These are phyloP conservation scores for Salvia rosmarinus DNA, from an alignment of 257 asterid genomes.

Conservation along the genomic window DNA sequence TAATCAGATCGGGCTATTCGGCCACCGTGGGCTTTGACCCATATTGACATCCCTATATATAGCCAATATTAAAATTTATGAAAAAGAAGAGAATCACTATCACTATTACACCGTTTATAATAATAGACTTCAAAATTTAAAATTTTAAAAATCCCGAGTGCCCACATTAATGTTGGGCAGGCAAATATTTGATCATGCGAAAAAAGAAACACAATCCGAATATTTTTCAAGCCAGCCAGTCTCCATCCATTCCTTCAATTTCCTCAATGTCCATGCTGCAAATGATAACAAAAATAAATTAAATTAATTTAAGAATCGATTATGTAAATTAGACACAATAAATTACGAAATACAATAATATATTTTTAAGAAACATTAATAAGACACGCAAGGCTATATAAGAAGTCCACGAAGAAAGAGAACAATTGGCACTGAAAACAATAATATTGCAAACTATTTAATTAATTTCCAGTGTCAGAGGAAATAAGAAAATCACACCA, in stretches of 20 bases:
- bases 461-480: not conserved
- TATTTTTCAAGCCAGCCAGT: slow-evolving; percentile 74
- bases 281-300: no score
- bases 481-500: not conserved
- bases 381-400: not conserved
- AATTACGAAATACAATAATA: not conserved
- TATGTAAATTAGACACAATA: not conserved
- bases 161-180: slow-evolving; percentile 17
- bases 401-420: not conserved
- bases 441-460: not conserved
- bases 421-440: not conserved
- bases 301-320: no score
- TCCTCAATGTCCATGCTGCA: slow-evolving; percentile 81
- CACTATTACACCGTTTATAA: not conserved
- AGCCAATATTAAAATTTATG: no score
- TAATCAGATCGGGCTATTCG: no score
- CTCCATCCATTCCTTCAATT: slow-evolving; percentile 86
- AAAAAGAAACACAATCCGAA: slow-evolving; percentile 22
- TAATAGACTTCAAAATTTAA: not conserved
- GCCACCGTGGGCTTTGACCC: no score
- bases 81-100: no score
- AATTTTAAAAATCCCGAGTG: not conserved
- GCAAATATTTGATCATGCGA: slow-evolving; percentile 49
- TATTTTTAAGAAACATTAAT: not conserved
- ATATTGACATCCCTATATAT: no score